phyloP scores from a whole-genome alignment of 768 basidiomycete species.

The Panaeolus cyanescens region DNA sequence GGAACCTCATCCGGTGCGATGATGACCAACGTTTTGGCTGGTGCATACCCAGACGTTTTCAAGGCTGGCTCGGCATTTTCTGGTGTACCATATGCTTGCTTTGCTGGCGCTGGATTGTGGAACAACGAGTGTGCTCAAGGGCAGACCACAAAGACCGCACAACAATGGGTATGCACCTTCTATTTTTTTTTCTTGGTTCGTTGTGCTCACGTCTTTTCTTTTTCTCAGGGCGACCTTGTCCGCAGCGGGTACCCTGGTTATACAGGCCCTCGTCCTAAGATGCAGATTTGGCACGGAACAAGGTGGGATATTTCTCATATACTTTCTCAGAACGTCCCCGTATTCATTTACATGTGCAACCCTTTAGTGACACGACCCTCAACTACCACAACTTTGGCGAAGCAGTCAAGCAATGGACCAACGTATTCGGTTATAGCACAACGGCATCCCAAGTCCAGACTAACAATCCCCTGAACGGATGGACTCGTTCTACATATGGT shows the following conservation, averaged over 20 bases:
- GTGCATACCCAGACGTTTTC: constrained; percentile 58
- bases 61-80: constrained; percentile 48
- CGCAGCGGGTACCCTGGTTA: constrained; percentile 49
- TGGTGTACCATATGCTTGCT: constrained; percentile 58
- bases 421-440: constrained; percentile 46
- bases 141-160: constrained; percentile 40
- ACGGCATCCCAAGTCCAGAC: constrained; percentile 39
- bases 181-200: neutral
- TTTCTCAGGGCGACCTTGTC: neutral
- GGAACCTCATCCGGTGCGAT: constrained; percentile 57
- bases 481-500: constrained; percentile 51
- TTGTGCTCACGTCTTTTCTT: neutral
- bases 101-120: constrained; percentile 49
- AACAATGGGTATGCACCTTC: constrained; percentile 40
- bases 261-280: constrained; percentile 49
- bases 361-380: constrained; percentile 50
- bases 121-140: constrained; percentile 49
- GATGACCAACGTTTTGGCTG: constrained; percentile 61
- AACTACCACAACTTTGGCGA: constrained; percentile 51
- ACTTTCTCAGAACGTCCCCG: neutral
- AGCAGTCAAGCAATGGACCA: constrained; percentile 58
- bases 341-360: neutral
- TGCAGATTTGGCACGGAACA: constrained; percentile 60
- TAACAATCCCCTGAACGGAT: constrained; percentile 45
- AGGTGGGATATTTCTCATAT: constrained; percentile 20